Conservation (phyloP, 129 eudicot species). For the Flaveria linearis region DNA sequence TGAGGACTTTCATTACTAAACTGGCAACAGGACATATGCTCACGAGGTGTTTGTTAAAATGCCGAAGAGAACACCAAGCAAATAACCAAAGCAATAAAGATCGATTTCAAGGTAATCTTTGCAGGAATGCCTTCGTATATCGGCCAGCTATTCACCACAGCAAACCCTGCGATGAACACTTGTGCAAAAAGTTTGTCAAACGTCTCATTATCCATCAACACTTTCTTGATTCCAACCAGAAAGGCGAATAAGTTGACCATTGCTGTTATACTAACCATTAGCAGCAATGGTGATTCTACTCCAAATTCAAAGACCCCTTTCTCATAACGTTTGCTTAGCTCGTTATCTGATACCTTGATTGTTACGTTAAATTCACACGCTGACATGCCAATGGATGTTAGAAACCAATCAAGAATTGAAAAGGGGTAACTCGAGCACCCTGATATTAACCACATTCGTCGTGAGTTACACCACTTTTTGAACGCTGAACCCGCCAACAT, state of each 20-base stretch:
- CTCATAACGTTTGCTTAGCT: conserved; percentile 50
- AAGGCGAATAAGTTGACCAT: conserved; percentile 40
- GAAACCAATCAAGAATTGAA: conserved; percentile 35
- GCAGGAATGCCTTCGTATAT: conserved; percentile 57
- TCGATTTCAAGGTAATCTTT: conserved; percentile 37
- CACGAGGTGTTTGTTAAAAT: conserved; percentile 20
- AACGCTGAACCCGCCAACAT: conserved; percentile 32
- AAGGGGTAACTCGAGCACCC: conserved; percentile 41
- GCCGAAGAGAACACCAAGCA: conserved; percentile 2
- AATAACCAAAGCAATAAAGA: conserved; percentile 27
- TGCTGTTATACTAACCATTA: conserved; percentile 34
- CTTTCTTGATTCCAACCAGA: conserved; percentile 15
- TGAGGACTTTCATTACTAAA: not conserved
- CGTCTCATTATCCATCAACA: not conserved
- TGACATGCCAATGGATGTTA: conserved; percentile 36
- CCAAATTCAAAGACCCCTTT: conserved; percentile 60
- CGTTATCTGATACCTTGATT: conserved; percentile 41
- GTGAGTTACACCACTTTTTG: conserved; percentile 56
- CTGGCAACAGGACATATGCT: not conserved
- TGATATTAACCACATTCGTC: conserved; percentile 50
- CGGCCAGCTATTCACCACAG: conserved; percentile 51
- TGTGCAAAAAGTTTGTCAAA: conserved; percentile 35
- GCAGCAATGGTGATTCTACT: conserved; percentile 42
- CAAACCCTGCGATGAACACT: conserved; percentile 54
- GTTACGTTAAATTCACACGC: conserved; percentile 45